Percentiles rank a stretch among this genome's conserved stretches.
Conservation (phyloP, 768 basidiomycete genomes). For the Auriscalpium vulgare region DNA sequence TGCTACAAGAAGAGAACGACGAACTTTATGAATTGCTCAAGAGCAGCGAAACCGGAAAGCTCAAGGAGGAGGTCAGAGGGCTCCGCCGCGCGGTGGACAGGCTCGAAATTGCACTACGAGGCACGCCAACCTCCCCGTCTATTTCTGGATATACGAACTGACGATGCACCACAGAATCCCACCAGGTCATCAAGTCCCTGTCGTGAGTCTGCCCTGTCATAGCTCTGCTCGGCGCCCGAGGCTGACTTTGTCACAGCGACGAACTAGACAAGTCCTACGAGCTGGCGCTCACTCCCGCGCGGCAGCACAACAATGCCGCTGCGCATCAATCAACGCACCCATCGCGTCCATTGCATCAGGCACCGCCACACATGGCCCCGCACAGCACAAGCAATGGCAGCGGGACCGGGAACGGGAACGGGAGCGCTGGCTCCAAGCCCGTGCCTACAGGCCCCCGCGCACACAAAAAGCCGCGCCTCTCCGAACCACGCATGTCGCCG, state of each 20-base stretch:
- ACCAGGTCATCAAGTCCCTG: slow-evolving; percentile 57
- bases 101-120: slow-evolving; percentile 70
- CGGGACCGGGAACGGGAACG: slow-evolving; percentile 4
- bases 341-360: slow-evolving; percentile 39
- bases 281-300: slow-evolving; percentile 39
- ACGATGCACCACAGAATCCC: slow-evolving; percentile 50
- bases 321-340: slow-evolving; percentile 18
- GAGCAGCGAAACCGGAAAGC: slow-evolving; percentile 65
- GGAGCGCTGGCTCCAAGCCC: slow-evolving; percentile 32
- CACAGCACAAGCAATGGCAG: slow-evolving; percentile 13
- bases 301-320: slow-evolving; percentile 33
- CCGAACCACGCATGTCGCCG: slow-evolving; percentile 32
- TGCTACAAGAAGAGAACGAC: slow-evolving; percentile 82
- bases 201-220: slow-evolving; percentile 45
- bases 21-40: slow-evolving; percentile 74
- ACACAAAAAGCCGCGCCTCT: slow-evolving; percentile 73
- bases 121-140: slow-evolving; percentile 30
- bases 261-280: slow-evolving; percentile 77
- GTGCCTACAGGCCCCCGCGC: slow-evolving; percentile 74
- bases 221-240: neutral
- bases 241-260: slow-evolving; percentile 34
- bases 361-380: slow-evolving; percentile 18
- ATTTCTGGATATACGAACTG: slow-evolving; percentile 1
- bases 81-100: slow-evolving; percentile 59
- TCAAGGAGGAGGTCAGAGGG: slow-evolving; percentile 75